Conservation (phyloP, 2,329 filamentous ascomycete genomes). For the Plectosphaerella cucumerina region DNA sequence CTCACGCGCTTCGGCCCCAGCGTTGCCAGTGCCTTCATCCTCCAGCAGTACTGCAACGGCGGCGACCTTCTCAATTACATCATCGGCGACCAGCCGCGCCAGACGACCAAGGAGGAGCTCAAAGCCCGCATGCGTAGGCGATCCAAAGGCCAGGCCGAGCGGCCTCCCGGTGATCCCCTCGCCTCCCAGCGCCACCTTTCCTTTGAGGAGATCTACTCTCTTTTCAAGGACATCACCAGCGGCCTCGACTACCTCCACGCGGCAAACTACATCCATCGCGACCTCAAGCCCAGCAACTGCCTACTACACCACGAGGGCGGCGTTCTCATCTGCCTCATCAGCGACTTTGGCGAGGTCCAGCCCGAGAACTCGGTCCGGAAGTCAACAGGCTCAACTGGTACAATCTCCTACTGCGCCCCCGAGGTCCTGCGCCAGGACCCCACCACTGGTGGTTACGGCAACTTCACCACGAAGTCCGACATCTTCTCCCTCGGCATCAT, state of each 20-base stretch:
- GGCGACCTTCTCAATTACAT: slow-evolving; percentile 89
- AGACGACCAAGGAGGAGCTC: slow-evolving; percentile 74
- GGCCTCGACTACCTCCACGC: slow-evolving; percentile 85
- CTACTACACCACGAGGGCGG: slow-evolving; percentile 73
- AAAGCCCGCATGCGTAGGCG: slow-evolving; percentile 82
- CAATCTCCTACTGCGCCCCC: slow-evolving; percentile 94
- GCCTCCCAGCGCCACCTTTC: slow-evolving; percentile 41
- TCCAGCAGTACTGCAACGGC: slow-evolving; percentile 95
- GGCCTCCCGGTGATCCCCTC: slow-evolving; percentile 43
- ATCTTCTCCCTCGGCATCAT: slow-evolving; percentile 99
- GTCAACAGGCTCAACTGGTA: slow-evolving; percentile 90
- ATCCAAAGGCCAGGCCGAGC: slow-evolving; percentile 72
- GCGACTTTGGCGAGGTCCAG: slow-evolving; percentile 97
- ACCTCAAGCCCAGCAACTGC: slow-evolving; percentile 95
- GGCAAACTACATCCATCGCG: slow-evolving; percentile 91
- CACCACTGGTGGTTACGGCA: slow-evolving; percentile 69
- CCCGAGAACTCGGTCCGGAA: slow-evolving; percentile 74
- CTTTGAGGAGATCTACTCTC: slow-evolving; percentile 93
- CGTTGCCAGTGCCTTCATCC: slow-evolving; percentile 91
- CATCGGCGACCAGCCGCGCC: slow-evolving; percentile 59
- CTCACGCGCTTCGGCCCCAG: slow-evolving; percentile 84
- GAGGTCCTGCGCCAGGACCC: slow-evolving; percentile 73
- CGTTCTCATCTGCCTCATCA: slow-evolving; percentile 78
- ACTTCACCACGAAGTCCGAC: slow-evolving; percentile 96
- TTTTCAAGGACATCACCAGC: slow-evolving; percentile 93